Conservation (phyloP, 805 yeast species). For the Monosporozyma solicola region DNA sequence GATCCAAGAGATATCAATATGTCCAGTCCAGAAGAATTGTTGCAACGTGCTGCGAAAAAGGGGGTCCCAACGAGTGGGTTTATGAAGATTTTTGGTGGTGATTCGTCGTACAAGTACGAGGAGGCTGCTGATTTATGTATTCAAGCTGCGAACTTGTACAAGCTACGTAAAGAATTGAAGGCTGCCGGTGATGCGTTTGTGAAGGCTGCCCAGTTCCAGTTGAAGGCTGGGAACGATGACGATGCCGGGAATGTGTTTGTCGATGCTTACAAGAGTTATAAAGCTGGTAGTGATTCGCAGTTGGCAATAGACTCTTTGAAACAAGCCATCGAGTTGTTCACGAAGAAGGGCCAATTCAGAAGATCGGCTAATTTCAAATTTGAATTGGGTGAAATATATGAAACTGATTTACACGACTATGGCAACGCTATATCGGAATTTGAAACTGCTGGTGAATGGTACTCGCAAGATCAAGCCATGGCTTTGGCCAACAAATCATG, state of each 20-base stretch:
- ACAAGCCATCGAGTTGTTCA: slow-evolving; percentile 74
- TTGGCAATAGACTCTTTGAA: slow-evolving; percentile 53
- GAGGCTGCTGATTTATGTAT: slow-evolving; percentile 87
- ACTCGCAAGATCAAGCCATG: slow-evolving; percentile 83
- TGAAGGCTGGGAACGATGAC: slow-evolving; percentile 66
- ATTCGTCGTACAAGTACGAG: slow-evolving; percentile 57
- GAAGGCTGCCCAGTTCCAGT: slow-evolving; percentile 75
- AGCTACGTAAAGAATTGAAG: slow-evolving; percentile 60
- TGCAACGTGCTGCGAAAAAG: slow-evolving; percentile 56
- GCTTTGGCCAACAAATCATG: slow-evolving; percentile 84
- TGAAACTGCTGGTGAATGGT: slow-evolving; percentile 96
- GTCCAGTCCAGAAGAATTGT: slow-evolving; percentile 21
- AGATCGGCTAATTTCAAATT: slow-evolving; percentile 90
- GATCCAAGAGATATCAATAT: background rate
- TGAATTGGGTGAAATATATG: slow-evolving; percentile 84
- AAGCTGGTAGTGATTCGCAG: slow-evolving; percentile 48
- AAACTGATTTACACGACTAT: slow-evolving; percentile 58
- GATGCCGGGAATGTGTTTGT: slow-evolving; percentile 86
- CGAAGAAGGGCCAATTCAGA: slow-evolving; percentile 88
- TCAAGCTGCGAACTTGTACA: slow-evolving; percentile 89
- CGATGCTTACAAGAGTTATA: slow-evolving; percentile 85
- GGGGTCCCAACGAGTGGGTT: slow-evolving; percentile 64
- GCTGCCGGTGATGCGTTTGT: slow-evolving; percentile 79
- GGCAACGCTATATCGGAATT: slow-evolving; percentile 66
- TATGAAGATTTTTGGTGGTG: slow-evolving; percentile 57